phyloP scores from a whole-genome alignment of 1,139 yeast genomes.

The Citeromyces hawaiiensis region DNA sequence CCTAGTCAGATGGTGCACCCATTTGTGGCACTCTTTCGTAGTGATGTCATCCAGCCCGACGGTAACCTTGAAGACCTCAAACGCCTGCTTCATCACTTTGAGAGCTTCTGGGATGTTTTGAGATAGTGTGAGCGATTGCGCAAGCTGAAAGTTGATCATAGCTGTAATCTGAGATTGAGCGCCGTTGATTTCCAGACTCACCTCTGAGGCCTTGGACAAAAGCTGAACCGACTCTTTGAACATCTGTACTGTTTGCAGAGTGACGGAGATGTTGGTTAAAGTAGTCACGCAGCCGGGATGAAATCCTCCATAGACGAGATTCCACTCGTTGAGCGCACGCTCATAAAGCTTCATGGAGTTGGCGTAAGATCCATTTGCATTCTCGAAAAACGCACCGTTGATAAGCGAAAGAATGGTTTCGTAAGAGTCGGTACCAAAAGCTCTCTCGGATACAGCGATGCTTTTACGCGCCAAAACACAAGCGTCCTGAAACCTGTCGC shows the following conservation, averaged over 20 bases:
- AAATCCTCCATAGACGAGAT: conserved; percentile 32
- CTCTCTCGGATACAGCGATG: conserved; percentile 63
- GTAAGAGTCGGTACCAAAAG: conserved; percentile 66
- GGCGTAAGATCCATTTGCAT: conserved; percentile 39
- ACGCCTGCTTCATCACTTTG: conserved; percentile 36
- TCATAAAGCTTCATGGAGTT: conserved; percentile 53
- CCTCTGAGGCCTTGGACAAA: conserved; percentile 30
- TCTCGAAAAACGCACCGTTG: conserved; percentile 66
- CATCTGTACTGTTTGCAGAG: conserved; percentile 40
- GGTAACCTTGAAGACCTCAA: conserved; percentile 36
- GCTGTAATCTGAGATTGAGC: conserved; percentile 40
- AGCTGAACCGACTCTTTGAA: conserved; percentile 33
- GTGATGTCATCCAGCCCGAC: conserved; percentile 52
- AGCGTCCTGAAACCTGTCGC: conserved; percentile 46
- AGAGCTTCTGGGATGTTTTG: conserved; percentile 43
- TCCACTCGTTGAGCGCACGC: conserved; percentile 50
- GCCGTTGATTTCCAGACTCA: conserved; percentile 28
- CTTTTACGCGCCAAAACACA: conserved; percentile 62
- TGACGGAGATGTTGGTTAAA: conserved; percentile 49
- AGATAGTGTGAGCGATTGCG: conserved; percentile 43
- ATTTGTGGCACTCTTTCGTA: conserved; percentile 50
- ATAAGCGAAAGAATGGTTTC: conserved; percentile 63
- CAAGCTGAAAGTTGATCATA: conserved; percentile 48
- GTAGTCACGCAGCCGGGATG: conserved; percentile 66
- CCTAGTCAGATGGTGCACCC: conserved; percentile 37